A percentile compares a stretch with the other conserved stretches of the same genome.
Conservation (phyloP, 805 yeast species). For the Saccharomycopsis sp. region DNA sequence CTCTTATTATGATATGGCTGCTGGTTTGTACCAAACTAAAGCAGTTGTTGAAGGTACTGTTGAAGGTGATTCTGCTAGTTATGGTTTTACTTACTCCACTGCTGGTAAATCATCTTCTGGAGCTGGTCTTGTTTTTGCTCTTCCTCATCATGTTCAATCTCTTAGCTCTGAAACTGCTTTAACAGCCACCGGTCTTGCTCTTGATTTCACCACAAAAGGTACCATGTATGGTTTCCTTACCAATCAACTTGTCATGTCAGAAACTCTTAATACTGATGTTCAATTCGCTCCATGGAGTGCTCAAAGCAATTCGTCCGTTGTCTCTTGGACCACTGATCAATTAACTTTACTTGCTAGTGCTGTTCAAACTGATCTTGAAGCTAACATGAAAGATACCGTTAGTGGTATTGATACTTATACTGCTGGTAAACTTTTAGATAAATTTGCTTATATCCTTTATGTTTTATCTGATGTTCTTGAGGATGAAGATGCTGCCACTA, state of each 20-base stretch:
- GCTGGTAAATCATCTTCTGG: constrained; percentile 38
- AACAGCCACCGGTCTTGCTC: constrained; percentile 25
- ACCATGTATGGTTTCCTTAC: constrained; percentile 36
- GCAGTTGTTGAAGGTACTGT: constrained; percentile 35
- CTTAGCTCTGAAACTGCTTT: constrained; percentile 27
- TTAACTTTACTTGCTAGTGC: constrained; percentile 25
- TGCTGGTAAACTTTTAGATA: constrained; percentile 40
- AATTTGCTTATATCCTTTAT: constrained; percentile 40
- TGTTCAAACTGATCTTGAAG: constrained; percentile 27
- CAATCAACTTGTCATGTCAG: constrained; percentile 29
- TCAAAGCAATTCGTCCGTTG: constrained; percentile 21
- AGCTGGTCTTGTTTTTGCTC: constrained; percentile 42
- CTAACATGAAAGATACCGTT: constrained; percentile 36
- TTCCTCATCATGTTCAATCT: constrained; percentile 53
- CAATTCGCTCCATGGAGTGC: constrained; percentile 35
- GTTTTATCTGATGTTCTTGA: constrained; percentile 35
- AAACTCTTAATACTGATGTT: constrained; percentile 33
- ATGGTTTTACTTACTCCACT: constrained; percentile 33
- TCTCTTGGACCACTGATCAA: constrained; percentile 24
- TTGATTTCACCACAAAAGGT: constrained; percentile 44
- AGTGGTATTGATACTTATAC: constrained; percentile 38
- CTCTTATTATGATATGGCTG: constrained; percentile 41
- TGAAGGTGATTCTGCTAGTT: constrained; percentile 28
- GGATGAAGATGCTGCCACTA: constrained; percentile 27
- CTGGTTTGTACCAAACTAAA: constrained; percentile 49